phyloP scores from a whole-genome alignment of 495 filamentous ascomycete species.

The Tuber umbilicatum region DNA sequence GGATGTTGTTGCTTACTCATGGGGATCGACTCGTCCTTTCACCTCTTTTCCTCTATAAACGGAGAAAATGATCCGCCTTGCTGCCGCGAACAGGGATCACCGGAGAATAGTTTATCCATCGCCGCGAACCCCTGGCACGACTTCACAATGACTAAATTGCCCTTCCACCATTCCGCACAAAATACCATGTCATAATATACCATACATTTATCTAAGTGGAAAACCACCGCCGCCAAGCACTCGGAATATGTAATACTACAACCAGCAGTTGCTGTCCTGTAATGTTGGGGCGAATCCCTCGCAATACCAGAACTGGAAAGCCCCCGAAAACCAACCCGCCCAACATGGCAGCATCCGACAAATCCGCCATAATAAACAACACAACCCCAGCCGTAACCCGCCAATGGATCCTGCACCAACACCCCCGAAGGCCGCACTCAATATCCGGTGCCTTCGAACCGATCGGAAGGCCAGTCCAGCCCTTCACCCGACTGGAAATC shows the following conservation, averaged over 20 bases:
- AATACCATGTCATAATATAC: neutral
- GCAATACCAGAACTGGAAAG: too few species aligned
- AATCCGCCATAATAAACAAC: neutral
- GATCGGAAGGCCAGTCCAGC: slow-evolving; percentile 43
- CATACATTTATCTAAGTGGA: neutral
- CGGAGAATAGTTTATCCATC: neutral
- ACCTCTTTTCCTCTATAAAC: neutral
- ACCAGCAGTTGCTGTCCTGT: neutral
- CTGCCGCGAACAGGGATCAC: neutral
- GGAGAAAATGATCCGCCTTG: neutral
- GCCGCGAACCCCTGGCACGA: neutral
- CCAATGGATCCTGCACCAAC: slow-evolving; percentile 46
- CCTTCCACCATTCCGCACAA: neutral
- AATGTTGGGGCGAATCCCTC: neutral
- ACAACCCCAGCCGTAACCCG: slow-evolving; percentile 4
- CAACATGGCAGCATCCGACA: slow-evolving; percentile 1
- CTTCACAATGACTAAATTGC: neutral
- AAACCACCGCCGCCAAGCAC: neutral
- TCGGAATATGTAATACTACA: neutral
- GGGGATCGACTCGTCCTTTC: neutral
- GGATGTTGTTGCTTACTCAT: neutral
- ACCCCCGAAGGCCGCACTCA: slow-evolving; percentile 47
- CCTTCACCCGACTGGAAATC: neutral
- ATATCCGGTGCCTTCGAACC: slow-evolving; percentile 53
- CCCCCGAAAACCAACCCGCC: neutral